Evolutionary conservation across 1,284 basidiomycete species (phyloP), one percentile per base, ranked within the genome.

Genomic region (Pyrrhoderma lamaoense): DNA sequence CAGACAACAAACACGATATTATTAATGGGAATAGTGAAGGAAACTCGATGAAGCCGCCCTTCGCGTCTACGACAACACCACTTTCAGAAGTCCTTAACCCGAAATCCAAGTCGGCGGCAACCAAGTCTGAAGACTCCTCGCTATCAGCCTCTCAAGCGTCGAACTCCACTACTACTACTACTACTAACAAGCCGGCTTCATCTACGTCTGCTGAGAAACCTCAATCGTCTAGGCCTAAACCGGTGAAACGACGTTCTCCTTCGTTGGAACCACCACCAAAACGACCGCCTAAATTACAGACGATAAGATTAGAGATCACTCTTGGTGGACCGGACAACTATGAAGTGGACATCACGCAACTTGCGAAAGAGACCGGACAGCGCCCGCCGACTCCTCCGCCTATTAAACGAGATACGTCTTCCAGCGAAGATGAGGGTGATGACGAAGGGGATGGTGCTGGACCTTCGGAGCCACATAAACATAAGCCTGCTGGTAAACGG

Each of bases 311-410:
- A 34, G 70, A 80, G 1, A 84, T 90, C 60, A 62, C 55, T 9
- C 75, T 90, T 8, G 79, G 82, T n/a, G 82, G 84, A 0, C 81
- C 82, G 1, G 74, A 79, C 9, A 81, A 82, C 56, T 85, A 88
- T 63, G 81, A 84, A 53, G 77, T 89, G 51, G 80, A 87, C 60
- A 75, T 90, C 49, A 63, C 73, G 1, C 59, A 67, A 13, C 66
- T 81, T 22, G 73, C 85, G 11, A 78, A 79, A 56, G 76, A 72
- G 3, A 79, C 79, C 0, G 86, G 87, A 1, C 80, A 88, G 64
- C 70, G 82, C 11, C 68, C 73, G 3, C 69, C 75, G 3, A 81
- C 83, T 0, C 78, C 82, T 2, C 70, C 72, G 0, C 62, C 68
- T 13, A 61, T 62, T 46, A 74, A 71, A 63, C 70, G 54, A 34